Base-by-base conservation (phyloP, 2,329 filamentous ascomycete genomes). In the Exophiala viscosa region DNA sequence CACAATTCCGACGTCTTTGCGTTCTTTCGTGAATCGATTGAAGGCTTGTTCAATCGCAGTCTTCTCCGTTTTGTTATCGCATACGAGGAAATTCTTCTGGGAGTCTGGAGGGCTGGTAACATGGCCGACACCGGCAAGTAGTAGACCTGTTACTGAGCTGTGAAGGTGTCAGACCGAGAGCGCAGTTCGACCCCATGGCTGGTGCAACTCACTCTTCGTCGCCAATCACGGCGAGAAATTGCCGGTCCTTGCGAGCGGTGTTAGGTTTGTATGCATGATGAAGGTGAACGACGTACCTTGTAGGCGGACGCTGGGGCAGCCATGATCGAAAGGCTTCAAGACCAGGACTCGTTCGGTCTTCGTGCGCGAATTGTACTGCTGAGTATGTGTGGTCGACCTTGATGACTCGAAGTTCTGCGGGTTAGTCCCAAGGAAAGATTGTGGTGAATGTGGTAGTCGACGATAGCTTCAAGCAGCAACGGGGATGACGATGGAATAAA, bases 81-180 rank as follows among this genome's bases (percentile, higher is more conserved):
- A 93, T 51, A 99, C 90, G 8, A 99, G 84, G 76, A 96, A 99
- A 79, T 99, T 99, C 78, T 96, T 95, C 69, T 96, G 87, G 35
- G 88, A 82, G 68, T 95, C 90, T 40, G 92, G 89, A 5, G 89
- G 87, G 48, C 86, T 80, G 13, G 90, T 95, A 59, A 97, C 91
- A 81, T 97, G 93, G 62, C 93, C 93, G 67, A 99, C 90, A 63
- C 93, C 93, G 49, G 93, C 93, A 59, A 99, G 87, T 48, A 99
- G 83, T 67, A 99, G 82, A 59, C 93, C 93, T 14, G 93, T 99
- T 53, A 97, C 91, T 43, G 93, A 96, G 75, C 93, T 99, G 15
- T 13, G 39, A 42, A 44, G n/a, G 14, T 7, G 40, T 57, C 31
- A 40, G 42, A 44, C 36, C 9, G 18, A 13, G 32, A 14, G 11